A percentile compares a stretch with the other conserved stretches of the same genome.
Conservation (phyloP, 495 filamentous ascomycete species). For the Penicillium daleae region DNA sequence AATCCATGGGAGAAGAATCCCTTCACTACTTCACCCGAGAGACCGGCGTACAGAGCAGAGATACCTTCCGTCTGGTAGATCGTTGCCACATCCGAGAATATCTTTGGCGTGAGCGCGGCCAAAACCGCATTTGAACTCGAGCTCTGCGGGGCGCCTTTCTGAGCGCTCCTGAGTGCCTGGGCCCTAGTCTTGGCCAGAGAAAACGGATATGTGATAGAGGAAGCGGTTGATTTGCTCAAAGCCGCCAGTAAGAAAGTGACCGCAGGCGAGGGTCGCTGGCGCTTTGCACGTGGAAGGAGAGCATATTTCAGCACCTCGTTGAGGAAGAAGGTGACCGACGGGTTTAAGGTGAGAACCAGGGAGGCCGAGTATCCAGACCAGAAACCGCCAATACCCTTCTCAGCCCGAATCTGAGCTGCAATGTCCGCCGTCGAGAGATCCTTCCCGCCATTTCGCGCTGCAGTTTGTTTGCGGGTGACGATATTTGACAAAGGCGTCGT, state of each 20-base stretch:
- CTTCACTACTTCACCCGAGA: conserved; percentile 76
- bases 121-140: conserved; percentile 14
- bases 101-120: conserved; percentile 47
- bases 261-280: conserved; percentile 55
- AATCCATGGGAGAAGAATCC: conserved; percentile 86
- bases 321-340: conserved; percentile 82
- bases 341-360: conserved; percentile 82
- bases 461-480: conserved; percentile 79
- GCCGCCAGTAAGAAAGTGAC: conserved; percentile 78
- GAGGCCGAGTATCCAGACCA: conserved; percentile 91
- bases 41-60: conserved; percentile 73
- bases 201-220: conserved; percentile 82
- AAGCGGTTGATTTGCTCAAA: conserved; percentile 78
- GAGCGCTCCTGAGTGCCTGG: conserved; percentile 52
- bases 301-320: conserved; percentile 69
- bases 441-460: conserved; percentile 40
- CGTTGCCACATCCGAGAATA: conserved; percentile 63
- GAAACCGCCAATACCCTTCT: conserved; percentile 77
- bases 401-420: conserved; percentile 61
- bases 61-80: conserved; percentile 72
- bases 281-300: conserved; percentile 53
- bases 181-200: conserved; percentile 78
- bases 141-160: background rate
- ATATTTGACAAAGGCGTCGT: conserved; percentile 85
- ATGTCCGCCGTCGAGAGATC: conserved; percentile 55